A percentile compares a stretch with the other conserved stretches of the same genome.
Evolutionary conservation across 106 monocot species (phyloP).

Genomic region (Platanthera guangdongensis): DNA sequence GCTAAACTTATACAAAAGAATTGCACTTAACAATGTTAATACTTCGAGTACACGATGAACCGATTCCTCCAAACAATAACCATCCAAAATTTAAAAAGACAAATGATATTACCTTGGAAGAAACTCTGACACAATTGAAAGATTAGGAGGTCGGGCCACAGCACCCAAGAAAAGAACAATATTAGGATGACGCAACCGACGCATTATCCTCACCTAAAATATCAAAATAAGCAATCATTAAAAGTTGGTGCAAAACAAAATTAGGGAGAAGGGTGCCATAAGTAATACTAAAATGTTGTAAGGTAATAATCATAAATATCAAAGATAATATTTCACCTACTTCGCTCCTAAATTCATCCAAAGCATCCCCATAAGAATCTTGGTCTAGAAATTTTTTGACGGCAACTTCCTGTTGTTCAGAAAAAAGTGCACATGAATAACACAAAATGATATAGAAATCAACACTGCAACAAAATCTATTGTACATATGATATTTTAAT

Average conservation of each 20-base stretch:
- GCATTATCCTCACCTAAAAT: conserved; percentile 85
- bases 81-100: not conserved
- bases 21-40: not conserved
- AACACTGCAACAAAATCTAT: not conserved
- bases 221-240: not conserved
- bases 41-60: not conserved
- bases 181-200: conserved; percentile 96
- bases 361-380: conserved; percentile 92
- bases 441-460: not conserved
- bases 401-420: conserved; percentile 74
- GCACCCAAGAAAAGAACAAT: conserved; percentile 97
- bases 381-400: conserved; percentile 98
- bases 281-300: not conserved
- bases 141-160: conserved; percentile 90
- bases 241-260: not conserved
- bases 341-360: conserved; percentile 96
- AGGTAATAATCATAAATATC: not conserved
- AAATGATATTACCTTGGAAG: conserved; percentile 63
- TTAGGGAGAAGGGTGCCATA: not conserved
- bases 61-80: not conserved
- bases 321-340: conserved; percentile 27
- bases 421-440: not conserved
- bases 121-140: conserved; percentile 95
- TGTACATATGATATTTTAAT: not conserved
- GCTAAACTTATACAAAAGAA: not conserved